Conservation (phyloP, 352 stramenopile genomes). For the Phytopythium montanum region DNA sequence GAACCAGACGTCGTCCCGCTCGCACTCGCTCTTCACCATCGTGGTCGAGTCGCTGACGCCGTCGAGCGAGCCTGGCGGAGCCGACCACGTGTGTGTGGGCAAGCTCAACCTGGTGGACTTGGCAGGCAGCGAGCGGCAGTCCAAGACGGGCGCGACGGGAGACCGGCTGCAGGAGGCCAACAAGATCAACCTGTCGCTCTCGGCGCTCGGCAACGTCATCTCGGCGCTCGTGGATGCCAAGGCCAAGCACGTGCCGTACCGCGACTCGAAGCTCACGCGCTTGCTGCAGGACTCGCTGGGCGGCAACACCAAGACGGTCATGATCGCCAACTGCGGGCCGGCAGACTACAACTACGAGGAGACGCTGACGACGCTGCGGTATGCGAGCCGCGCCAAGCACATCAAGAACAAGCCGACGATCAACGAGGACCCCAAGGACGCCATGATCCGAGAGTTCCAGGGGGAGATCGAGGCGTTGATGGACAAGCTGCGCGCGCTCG, state of each 20-base stretch:
- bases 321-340: slow-evolving; percentile 97
- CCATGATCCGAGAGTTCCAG: slow-evolving; percentile 97
- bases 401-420: slow-evolving; percentile 99
- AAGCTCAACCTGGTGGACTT: slow-evolving; percentile 95
- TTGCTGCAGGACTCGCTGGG: slow-evolving; percentile 92
- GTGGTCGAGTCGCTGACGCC: slow-evolving; percentile 91
- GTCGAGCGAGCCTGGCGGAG: slow-evolving; percentile 38
- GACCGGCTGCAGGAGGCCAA: slow-evolving; percentile 93
- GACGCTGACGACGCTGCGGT: slow-evolving; percentile 92
- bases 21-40: slow-evolving; percentile 98
- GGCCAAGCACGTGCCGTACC: slow-evolving; percentile 92
- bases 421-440: slow-evolving; percentile 98
- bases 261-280: slow-evolving; percentile 93
- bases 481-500: slow-evolving; percentile 61
- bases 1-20: slow-evolving; percentile 97
- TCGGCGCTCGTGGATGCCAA: slow-evolving; percentile 83
- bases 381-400: slow-evolving; percentile 98
- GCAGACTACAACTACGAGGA: slow-evolving; percentile 98
- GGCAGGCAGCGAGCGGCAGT: slow-evolving; percentile 67
- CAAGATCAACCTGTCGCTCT: slow-evolving; percentile 98
- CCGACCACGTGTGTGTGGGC: slow-evolving; percentile 93
- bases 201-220: slow-evolving; percentile 92
- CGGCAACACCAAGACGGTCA: slow-evolving; percentile 91
- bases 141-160: slow-evolving; percentile 68
- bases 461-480: slow-evolving; percentile 95